Base-by-base conservation (phyloP, 208 protist species). In the Histomonas meleagridis region DNA sequence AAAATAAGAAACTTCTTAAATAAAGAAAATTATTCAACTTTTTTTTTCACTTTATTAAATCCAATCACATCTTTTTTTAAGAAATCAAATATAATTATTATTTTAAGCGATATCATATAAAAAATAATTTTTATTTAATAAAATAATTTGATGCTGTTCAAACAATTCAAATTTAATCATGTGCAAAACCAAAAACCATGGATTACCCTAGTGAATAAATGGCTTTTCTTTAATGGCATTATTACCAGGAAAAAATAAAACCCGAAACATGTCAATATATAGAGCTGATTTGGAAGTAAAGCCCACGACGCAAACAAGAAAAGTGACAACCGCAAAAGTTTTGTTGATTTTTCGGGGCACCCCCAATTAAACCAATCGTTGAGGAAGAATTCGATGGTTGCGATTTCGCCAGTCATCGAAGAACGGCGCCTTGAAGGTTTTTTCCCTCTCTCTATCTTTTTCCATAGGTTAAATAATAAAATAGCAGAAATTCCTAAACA, bases 111-210 rank as follows among this genome's bases (percentile, higher is more conserved):
- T n/a, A n/a, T n/a, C n/a, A n/a, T n/a, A n/a, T n/a, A n/a, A n/a
- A n/a, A n/a, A n/a, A n/a, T n/a, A n/a, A n/a, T n/a, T n/a, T n/a
- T n/a, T n/a, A n/a, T n/a, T n/a, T n/a, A n/a, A n/a, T n/a, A n/a
- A n/a, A n/a, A n/a, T n/a, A n/a, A n/a, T n/a, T n/a, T n/a, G n/a
- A n/a, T n/a, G n/a, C n/a, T n/a, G n/a, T n/a, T n/a, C n/a, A n/a
- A n/a, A n/a, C n/a, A n/a, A n/a, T n/a, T n/a, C n/a, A n/a, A n/a
- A n/a, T n/a, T n/a, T 40, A 86, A 81, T 86, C 55, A 86, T 16
- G 76, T 86, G 12, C 40, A 86, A n/a, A 86, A 86, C 76, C 76
- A 86, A 55, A 86, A 86, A 57, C 76, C 76, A 16, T 40, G 32
- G 38, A 86, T 46, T 38, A 86, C 55, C 2, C 55, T 43, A 18